Evolutionary conservation across 495 filamentous ascomycete genomes (phyloP).

Genomic region (Jackrogersella minutella): DNA sequence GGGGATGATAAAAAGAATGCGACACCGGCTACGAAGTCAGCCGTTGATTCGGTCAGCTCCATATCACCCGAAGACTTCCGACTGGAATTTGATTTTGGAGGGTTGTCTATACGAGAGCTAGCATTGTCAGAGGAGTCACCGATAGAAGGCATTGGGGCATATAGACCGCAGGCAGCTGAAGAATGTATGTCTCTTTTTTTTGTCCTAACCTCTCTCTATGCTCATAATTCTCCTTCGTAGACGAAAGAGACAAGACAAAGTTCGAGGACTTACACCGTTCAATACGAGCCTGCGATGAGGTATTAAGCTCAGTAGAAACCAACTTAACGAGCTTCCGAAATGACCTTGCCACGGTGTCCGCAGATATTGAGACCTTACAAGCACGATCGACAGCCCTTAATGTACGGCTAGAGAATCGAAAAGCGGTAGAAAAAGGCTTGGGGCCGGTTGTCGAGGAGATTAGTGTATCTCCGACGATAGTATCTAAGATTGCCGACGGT

Average conservation of each 20-base stretch:
- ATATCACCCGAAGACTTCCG: conserved; percentile 55
- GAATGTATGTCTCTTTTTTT: conserved; percentile 67
- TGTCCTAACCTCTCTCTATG: conserved; percentile 28
- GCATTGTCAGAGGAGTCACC: conserved; percentile 54
- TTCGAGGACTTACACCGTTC: conserved; percentile 92
- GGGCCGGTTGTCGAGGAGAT: conserved; percentile 93
- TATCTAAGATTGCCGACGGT: conserved; percentile 84
- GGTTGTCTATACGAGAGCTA: conserved; percentile 77
- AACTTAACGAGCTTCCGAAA: conserved; percentile 92
- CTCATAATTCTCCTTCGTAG: conserved; percentile 52
- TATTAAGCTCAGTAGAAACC: conserved; percentile 88
- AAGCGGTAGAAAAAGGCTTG: conserved; percentile 84
- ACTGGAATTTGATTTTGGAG: conserved; percentile 78
- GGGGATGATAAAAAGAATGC: conserved; percentile 54
- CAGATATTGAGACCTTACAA: conserved; percentile 94
- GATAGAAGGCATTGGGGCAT: conserved; percentile 53
- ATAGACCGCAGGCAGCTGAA: conserved; percentile 73
- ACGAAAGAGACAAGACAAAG: conserved; percentile 84
- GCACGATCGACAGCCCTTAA: conserved; percentile 84
- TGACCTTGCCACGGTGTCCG: conserved; percentile 88
- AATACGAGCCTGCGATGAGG: conserved; percentile 89
- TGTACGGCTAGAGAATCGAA: conserved; percentile 86
- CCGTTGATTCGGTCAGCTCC: conserved; percentile 20
- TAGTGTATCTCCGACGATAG: conserved; percentile 80
- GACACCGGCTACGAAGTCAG: conserved; percentile 12